These are phyloP conservation scores for Chalciporus piperatoides DNA, from an alignment of 1,284 basidiomycete species.

Conservation along the genomic window DNA sequence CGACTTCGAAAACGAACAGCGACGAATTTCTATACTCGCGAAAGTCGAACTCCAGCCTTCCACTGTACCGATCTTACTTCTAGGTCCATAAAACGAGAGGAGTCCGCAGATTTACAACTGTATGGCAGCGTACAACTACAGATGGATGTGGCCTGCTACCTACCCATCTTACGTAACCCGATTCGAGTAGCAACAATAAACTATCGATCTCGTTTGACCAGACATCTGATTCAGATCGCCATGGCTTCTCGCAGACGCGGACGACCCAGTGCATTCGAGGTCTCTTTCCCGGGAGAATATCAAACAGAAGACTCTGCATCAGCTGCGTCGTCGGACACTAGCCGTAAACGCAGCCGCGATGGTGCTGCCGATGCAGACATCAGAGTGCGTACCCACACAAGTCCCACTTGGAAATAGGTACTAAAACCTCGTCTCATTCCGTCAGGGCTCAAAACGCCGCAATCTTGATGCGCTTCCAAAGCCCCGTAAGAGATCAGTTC, in stretches of 20 bases:
- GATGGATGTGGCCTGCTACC: too few relatives aligned
- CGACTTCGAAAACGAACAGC: too few relatives aligned
- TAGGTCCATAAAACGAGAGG: too few relatives aligned
- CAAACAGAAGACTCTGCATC: constrained; percentile 29
- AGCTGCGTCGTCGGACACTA: constrained; percentile 24
- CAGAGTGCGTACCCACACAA: constrained; percentile 14
- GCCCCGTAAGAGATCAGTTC: constrained; percentile 15
- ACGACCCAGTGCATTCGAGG: constrained; percentile 31
- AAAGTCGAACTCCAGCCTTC: too few relatives aligned
- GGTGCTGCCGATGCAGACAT: constrained; percentile 11
- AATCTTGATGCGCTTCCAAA: constrained; percentile 24
- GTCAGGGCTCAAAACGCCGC: constrained; percentile 27
- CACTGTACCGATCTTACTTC: too few relatives aligned
- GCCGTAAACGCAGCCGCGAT: constrained; percentile 27
- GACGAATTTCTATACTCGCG: too few relatives aligned
- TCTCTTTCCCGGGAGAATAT: constrained; percentile 21
- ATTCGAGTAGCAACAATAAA: too few relatives aligned
- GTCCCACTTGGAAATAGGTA: neutral
- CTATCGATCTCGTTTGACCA: too few relatives aligned
- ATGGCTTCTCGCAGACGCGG: constrained; percentile 29
- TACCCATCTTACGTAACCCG: too few relatives aligned
- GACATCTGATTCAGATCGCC: neutral
- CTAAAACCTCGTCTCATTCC: neutral
- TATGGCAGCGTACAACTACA: too few relatives aligned
- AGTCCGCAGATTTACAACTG: too few relatives aligned